Conservation (phyloP, 768 basidiomycete genomes). For the Russula vinacea region DNA sequence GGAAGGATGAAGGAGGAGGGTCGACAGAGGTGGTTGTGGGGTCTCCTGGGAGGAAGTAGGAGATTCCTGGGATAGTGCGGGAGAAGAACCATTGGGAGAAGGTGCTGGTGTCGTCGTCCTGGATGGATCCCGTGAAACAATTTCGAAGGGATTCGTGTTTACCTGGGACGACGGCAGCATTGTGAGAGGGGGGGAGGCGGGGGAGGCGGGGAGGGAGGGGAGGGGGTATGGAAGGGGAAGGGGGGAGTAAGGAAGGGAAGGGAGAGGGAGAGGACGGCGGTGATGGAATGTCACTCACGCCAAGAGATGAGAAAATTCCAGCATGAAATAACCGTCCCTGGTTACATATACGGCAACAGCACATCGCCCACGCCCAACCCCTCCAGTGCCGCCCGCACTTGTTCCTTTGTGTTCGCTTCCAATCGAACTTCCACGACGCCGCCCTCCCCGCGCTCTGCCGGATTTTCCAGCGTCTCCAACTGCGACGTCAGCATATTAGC, state of each 20-base stretch:
- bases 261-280: background rate
- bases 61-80: background rate
- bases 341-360: background rate
- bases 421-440: slow-evolving; percentile 64
- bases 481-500: slow-evolving; percentile 78
- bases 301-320: background rate
- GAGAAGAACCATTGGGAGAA: background rate
- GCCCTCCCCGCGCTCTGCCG: slow-evolving; percentile 52
- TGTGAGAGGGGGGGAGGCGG: background rate
- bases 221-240: background rate
- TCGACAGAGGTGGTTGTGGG: slow-evolving; percentile 6
- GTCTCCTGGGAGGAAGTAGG: slow-evolving; percentile 8
- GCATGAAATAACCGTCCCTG: slow-evolving; percentile 22
- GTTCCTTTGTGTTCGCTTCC: slow-evolving; percentile 51
- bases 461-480: slow-evolving; percentile 64
- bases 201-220: background rate
- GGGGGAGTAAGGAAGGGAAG: background rate
- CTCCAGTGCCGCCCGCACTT: slow-evolving; percentile 48
- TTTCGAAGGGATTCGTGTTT: slow-evolving; percentile 23
- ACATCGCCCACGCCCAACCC: slow-evolving; percentile 41
- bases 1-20: slow-evolving; percentile 2
- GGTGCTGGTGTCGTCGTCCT: slow-evolving; percentile 18
- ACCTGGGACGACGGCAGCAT: slow-evolving; percentile 20
- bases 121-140: slow-evolving; percentile 12
- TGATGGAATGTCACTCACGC: background rate